phyloP scores from a whole-genome alignment of 106 monocot genomes.

The Alisma plantagoaquatica region DNA sequence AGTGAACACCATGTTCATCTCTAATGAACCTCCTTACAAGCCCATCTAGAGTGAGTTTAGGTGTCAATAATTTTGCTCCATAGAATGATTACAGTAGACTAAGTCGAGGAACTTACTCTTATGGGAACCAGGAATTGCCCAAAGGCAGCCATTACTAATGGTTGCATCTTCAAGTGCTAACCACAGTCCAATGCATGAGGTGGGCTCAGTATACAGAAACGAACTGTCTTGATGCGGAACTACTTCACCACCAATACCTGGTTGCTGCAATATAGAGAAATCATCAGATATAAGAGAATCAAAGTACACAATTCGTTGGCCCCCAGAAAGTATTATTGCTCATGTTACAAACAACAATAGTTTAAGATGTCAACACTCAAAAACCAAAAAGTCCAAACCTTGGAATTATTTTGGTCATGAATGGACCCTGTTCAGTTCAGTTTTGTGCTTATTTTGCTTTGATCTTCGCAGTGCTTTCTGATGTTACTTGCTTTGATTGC shows the following conservation, averaged over 20 bases:
- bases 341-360: no score
- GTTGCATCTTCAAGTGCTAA: conserved; percentile 91
- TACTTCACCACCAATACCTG: conserved; percentile 96
- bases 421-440: no score
- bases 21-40: conserved; percentile 83
- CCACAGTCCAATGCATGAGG: conserved; percentile 90
- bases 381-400: no score
- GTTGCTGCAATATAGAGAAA: conserved; percentile 77
- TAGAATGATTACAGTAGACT: background rate
- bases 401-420: no score
- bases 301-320: no score
- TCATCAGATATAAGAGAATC: no score
- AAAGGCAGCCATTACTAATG: conserved; percentile 79
- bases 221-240: conserved; percentile 98
- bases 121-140: conserved; percentile 92
- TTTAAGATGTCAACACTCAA: no score
- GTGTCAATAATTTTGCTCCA: background rate
- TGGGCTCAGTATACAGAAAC: conserved; percentile 80
- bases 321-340: no score
- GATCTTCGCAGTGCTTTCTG: no score
- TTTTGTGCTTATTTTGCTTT: no score
- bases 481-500: no score
- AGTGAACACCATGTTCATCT: conserved; percentile 81
- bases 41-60: conserved; percentile 38
- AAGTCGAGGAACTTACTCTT: conserved; percentile 35